phyloP scores from a whole-genome alignment of 352 stramenopile genomes.

The Elongisporangium anandrum region DNA sequence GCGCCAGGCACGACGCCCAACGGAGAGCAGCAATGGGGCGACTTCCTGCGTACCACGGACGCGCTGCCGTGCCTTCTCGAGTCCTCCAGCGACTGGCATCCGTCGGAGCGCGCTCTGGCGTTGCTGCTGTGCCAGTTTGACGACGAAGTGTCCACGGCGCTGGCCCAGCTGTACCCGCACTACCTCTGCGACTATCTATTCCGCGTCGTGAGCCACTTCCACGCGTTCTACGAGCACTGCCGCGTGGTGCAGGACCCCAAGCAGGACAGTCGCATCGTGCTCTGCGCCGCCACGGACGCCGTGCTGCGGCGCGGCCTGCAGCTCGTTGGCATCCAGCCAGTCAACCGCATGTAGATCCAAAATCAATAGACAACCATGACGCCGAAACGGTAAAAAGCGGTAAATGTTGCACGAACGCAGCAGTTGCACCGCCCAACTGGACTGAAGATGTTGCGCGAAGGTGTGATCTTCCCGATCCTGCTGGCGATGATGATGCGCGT shows the following conservation, averaged over 20 bases:
- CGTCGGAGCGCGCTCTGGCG: conserved; percentile 60
- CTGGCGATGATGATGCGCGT: background rate
- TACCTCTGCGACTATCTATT: conserved; percentile 83
- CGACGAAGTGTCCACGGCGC: conserved; percentile 53
- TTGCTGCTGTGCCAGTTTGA: conserved; percentile 76
- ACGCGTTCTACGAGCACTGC: conserved; percentile 81
- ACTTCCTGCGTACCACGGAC: conserved; percentile 19
- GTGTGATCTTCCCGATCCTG: background rate
- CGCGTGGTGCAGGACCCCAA: conserved; percentile 60
- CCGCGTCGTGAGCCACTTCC: conserved; percentile 70
- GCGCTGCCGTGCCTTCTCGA: conserved; percentile 27
- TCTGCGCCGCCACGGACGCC: conserved; percentile 71
- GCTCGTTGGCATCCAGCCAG: conserved; percentile 59
- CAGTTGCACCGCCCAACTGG: background rate
- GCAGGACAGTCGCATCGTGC: conserved; percentile 60
- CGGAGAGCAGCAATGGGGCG: conserved; percentile 22
- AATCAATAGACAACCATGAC: background rate
- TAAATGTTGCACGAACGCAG: background rate
- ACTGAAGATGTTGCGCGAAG: background rate
- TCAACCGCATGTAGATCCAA: conserved; percentile 76
- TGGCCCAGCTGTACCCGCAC: conserved; percentile 65
- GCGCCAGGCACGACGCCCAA: conserved; percentile 13
- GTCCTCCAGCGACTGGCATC: conserved; percentile 51
- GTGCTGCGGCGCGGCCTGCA: conserved; percentile 62
- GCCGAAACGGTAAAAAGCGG: background rate